Conservation (phyloP, 306 rosid species). For the Arachis hypogaea region DNA sequence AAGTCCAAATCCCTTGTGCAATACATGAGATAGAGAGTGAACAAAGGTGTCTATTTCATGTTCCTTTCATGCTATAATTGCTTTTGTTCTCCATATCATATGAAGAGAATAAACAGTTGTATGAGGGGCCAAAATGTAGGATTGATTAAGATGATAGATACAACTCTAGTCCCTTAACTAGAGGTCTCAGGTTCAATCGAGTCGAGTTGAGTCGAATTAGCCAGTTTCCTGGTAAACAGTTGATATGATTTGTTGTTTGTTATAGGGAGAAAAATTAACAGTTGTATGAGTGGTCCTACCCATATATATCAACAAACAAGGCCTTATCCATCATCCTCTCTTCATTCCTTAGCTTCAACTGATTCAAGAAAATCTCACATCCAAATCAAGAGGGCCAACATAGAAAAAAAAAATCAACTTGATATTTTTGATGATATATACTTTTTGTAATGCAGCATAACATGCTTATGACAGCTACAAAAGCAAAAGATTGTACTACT, state of each 20-base stretch:
- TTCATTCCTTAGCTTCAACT: conserved; percentile 36
- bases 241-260: conserved; percentile 29
- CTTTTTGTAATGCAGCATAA: conserved; percentile 27
- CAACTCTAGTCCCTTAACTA: too few species aligned
- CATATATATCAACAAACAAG: conserved; percentile 17
- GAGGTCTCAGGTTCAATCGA: too few species aligned
- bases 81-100: conserved; percentile 44
- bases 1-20: conserved; percentile 6
- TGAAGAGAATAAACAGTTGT: too few species aligned
- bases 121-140: too few species aligned
- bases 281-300: conserved; percentile 51
- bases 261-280: conserved; percentile 50
- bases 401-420: conserved; percentile 4
- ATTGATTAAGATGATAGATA: too few species aligned
- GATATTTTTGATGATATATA: conserved; percentile 4
- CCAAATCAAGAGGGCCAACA: conserved; percentile 17
- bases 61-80: conserved; percentile 46
- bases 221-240: neutral
- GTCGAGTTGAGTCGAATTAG: too few species aligned
- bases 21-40: conserved; percentile 29
- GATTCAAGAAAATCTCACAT: conserved; percentile 32
- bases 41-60: conserved; percentile 41
- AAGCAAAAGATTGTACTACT: neutral
- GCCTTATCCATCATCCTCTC: conserved; percentile 38
- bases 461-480: conserved; percentile 32